Conservation (phyloP, 23 red algal genomes). For the Chondrus crispus region DNA sequence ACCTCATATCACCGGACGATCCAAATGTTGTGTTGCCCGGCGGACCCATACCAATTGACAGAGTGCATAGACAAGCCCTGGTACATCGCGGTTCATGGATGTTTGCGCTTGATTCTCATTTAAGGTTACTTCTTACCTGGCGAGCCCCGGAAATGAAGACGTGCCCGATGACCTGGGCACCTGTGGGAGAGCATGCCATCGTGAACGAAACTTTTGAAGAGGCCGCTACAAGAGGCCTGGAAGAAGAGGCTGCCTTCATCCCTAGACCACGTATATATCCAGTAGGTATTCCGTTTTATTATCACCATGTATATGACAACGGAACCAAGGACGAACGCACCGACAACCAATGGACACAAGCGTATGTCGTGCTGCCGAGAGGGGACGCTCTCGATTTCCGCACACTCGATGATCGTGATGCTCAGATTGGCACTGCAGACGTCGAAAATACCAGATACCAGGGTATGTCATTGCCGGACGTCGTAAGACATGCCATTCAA, state of each 20-base stretch:
- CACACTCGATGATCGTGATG: slow-evolving; percentile 20
- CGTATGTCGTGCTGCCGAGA: slow-evolving; percentile 32
- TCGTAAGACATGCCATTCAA: slow-evolving; percentile 34
- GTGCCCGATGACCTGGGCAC: slow-evolving; percentile 56
- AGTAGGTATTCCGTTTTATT: slow-evolving; percentile 21
- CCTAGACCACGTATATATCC: slow-evolving; percentile 4
- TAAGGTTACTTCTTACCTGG: slow-evolving; percentile 42
- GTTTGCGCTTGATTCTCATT: slow-evolving; percentile 48
- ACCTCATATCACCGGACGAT: slow-evolving; percentile 29
- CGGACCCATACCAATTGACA: slow-evolving; percentile 41
- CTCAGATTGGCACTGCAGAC: neutral
- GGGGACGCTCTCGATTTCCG: slow-evolving; percentile 51
- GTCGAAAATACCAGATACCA: slow-evolving; percentile 49
- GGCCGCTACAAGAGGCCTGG: slow-evolving; percentile 13
- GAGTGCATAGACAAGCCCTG: slow-evolving; percentile 27
- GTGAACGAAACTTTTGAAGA: slow-evolving; percentile 47
- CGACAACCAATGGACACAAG: slow-evolving; percentile 59
- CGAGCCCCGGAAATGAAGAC: slow-evolving; percentile 39
- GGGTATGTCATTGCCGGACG: slow-evolving; percentile 53
- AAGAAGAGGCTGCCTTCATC: slow-evolving; percentile 54
- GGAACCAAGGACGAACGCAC: slow-evolving; percentile 38
- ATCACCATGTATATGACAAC: slow-evolving; percentile 25
- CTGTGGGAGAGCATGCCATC: slow-evolving; percentile 50
- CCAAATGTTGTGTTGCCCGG: neutral
- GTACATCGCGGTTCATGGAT: slow-evolving; percentile 40